Evolutionary conservation across 257 asterid species (phyloP).

Genomic region (Nicotiana benthamiana): DNA sequence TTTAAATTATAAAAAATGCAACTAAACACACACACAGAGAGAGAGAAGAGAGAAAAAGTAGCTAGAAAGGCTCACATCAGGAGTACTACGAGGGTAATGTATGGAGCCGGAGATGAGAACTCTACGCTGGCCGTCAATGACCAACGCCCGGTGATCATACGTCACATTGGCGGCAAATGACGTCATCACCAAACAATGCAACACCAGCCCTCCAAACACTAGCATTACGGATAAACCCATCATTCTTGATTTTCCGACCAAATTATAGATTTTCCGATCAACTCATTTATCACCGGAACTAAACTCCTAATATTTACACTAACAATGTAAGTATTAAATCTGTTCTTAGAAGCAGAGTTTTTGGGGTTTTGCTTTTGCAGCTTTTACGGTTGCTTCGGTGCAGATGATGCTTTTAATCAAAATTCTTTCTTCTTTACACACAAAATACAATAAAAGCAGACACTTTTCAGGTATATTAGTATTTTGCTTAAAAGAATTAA

Average conservation of each 20-base stretch:
- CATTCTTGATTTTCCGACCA: neutral
- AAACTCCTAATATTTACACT: neutral
- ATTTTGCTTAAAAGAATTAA: neutral
- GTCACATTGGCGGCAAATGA: conserved; percentile 54
- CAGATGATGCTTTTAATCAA: neutral
- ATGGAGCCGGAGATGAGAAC: conserved; percentile 63
- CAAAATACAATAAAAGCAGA: neutral
- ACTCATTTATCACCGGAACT: neutral
- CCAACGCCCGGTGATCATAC: conserved; percentile 68
- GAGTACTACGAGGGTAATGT: conserved; percentile 82
- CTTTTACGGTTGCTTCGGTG: neutral
- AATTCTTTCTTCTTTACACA: neutral
- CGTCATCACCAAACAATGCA: conserved; percentile 24
- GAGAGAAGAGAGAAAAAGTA: neutral
- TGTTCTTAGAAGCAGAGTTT: neutral
- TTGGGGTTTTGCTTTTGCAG: neutral
- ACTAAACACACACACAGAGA: neutral
- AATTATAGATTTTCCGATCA: neutral
- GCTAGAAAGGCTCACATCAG: conserved; percentile 32
- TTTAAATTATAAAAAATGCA: neutral
- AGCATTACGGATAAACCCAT: conserved; percentile 9
- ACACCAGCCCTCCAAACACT: neutral
- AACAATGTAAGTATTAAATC: neutral
- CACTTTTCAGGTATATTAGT: neutral
- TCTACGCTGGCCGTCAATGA: conserved; percentile 51